phyloP scores from a whole-genome alignment of 495 filamentous ascomycete species.

The Apodospora peruviana region DNA sequence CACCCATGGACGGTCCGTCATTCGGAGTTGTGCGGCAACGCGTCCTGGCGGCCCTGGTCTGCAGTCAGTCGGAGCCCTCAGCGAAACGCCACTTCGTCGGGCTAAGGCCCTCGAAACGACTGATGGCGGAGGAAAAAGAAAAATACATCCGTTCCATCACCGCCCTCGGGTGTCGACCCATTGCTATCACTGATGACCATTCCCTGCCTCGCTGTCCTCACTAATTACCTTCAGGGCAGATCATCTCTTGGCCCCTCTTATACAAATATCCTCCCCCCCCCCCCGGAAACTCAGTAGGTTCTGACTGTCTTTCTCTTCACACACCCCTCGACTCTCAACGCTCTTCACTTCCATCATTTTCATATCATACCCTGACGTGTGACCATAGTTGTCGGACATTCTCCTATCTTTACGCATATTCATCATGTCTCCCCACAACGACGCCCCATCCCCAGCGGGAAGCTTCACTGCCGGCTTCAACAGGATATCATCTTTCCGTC shows the following conservation, averaged over 20 bases:
- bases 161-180: constrained; percentile 15
- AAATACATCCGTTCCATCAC: constrained; percentile 16
- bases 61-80: constrained; percentile 6
- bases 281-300: constrained; percentile 2
- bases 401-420: constrained; percentile 3
- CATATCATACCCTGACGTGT: not conserved
- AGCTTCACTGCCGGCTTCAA: constrained; percentile 43
- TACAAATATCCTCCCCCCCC: constrained; percentile 29
- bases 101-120: constrained; percentile 10
- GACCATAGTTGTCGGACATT: not conserved
- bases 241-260: constrained; percentile 13
- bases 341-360: not conserved
- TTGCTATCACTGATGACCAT: constrained; percentile 11
- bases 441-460: constrained; percentile 43
- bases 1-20: constrained; percentile 7
- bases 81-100: constrained; percentile 19
- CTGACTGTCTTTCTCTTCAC: constrained; percentile 3
- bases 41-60: constrained; percentile 5
- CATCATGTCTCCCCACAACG: constrained; percentile 47
- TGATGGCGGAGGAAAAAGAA: constrained; percentile 7
- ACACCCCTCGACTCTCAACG: not conserved
- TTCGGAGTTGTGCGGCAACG: constrained; percentile 18
- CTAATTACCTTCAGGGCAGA: not conserved
- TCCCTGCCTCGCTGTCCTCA: constrained; percentile 14
- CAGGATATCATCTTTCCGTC: constrained; percentile 34